These are phyloP conservation scores for Suillus alpinus DNA, from an alignment of 768 basidiomycete species.

Conservation along the genomic window DNA sequence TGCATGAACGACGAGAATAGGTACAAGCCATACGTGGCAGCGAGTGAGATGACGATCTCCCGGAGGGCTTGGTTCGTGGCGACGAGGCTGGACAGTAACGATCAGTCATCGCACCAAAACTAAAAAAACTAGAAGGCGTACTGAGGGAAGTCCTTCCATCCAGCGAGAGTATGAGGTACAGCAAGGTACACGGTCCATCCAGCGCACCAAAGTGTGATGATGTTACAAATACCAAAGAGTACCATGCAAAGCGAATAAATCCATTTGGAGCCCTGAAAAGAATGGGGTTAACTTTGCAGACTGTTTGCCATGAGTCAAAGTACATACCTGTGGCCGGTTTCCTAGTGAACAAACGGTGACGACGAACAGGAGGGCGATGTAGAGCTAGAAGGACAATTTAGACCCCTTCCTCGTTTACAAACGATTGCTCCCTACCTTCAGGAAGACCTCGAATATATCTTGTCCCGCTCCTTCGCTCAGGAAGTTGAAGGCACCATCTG, in stretches of 20 bases:
- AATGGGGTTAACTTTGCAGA: slow-evolving; percentile 4
- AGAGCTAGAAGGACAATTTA: slow-evolving; percentile 43
- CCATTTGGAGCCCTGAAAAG: slow-evolving; percentile 74
- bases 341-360: slow-evolving; percentile 85
- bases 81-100: slow-evolving; percentile 49
- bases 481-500: slow-evolving; percentile 78
- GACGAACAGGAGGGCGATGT: slow-evolving; percentile 82
- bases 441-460: slow-evolving; percentile 76
- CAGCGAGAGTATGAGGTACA: slow-evolving; percentile 68
- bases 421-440: slow-evolving; percentile 37
- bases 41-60: slow-evolving; percentile 80
- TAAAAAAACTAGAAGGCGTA: slow-evolving; percentile 35
- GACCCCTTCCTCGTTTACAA: background rate
- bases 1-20: slow-evolving; percentile 85
- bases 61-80: slow-evolving; percentile 66
- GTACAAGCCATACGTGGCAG: slow-evolving; percentile 80
- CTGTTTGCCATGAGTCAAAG: slow-evolving; percentile 2
- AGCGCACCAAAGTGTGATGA: slow-evolving; percentile 85
- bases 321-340: slow-evolving; percentile 70
- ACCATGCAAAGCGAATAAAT: slow-evolving; percentile 75
- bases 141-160: slow-evolving; percentile 74
- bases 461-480: slow-evolving; percentile 68
- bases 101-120: slow-evolving; percentile 4
- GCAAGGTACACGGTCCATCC: slow-evolving; percentile 87
- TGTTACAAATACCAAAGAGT: slow-evolving; percentile 74